Conservation (phyloP, 768 basidiomycete genomes). For the Lentinus brumalis region DNA sequence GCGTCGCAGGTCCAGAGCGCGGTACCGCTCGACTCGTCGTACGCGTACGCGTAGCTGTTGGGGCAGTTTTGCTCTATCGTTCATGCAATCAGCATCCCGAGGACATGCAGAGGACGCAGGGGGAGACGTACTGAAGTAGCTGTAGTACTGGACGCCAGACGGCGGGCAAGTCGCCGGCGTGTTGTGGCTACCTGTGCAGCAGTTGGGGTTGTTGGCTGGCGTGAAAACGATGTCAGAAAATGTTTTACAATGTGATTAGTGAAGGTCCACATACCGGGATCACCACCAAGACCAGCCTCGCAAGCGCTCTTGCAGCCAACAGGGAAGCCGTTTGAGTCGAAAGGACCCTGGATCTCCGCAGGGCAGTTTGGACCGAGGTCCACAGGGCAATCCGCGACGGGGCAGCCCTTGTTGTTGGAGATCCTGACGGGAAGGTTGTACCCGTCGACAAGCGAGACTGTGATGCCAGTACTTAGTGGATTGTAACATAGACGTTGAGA, state of each 20-base stretch:
- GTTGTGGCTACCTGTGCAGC: slow-evolving; percentile 58
- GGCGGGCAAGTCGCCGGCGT: slow-evolving; percentile 58
- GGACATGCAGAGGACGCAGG: neutral
- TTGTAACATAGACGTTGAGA: neutral
- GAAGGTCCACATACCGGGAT: slow-evolving; percentile 27
- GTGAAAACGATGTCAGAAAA: neutral
- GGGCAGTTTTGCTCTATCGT: slow-evolving; percentile 42
- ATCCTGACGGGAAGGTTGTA: slow-evolving; percentile 37
- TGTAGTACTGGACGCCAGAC: slow-evolving; percentile 43
- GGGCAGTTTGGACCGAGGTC: slow-evolving; percentile 36
- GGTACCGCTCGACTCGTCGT: slow-evolving; percentile 47
- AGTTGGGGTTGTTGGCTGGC: slow-evolving; percentile 56
- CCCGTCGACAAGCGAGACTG: slow-evolving; percentile 34
- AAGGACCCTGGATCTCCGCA: slow-evolving; percentile 34
- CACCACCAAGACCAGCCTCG: slow-evolving; percentile 40
- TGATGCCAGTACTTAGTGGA: neutral
- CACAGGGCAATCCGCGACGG: slow-evolving; percentile 35
- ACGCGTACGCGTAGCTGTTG: slow-evolving; percentile 52
- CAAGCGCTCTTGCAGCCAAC: slow-evolving; percentile 50
- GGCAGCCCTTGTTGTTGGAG: slow-evolving; percentile 32
- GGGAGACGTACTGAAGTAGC: slow-evolving; percentile 46
- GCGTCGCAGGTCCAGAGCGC: slow-evolving; percentile 48
- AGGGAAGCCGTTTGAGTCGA: slow-evolving; percentile 35
- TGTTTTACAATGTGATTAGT: slow-evolving; percentile 10
- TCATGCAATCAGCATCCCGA: neutral